phyloP scores from a whole-genome alignment of 805 yeast species.

The Hanseniaspora jakobsenii region DNA sequence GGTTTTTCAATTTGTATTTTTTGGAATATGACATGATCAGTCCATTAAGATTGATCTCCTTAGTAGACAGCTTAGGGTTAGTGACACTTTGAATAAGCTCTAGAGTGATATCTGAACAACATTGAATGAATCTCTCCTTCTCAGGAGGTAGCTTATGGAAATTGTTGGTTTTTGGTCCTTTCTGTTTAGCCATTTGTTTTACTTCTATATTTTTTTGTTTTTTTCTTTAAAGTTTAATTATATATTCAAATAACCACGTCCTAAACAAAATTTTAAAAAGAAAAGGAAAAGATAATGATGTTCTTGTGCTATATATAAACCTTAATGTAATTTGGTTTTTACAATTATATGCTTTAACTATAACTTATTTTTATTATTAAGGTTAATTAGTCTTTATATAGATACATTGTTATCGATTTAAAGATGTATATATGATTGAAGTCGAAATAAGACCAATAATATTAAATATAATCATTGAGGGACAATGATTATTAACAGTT shows the following conservation, averaged over 20 bases:
- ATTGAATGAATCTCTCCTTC: constrained; percentile 80
- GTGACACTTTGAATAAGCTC: constrained; percentile 72
- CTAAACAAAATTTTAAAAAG: too few species aligned
- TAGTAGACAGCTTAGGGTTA: constrained; percentile 35
- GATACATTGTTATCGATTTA: too few species aligned
- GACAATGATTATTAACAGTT: too few species aligned
- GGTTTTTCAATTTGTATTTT: constrained; percentile 79
- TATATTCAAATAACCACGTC: too few species aligned
- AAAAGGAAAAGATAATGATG: not conserved
- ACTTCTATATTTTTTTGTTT: not conserved
- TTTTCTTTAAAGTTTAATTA: not conserved
- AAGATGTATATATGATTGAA: too few species aligned
- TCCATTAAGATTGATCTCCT: constrained; percentile 82
- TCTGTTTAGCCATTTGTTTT: constrained; percentile 27
- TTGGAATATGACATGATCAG: constrained; percentile 74
- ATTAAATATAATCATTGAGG: too few species aligned
- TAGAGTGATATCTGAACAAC: constrained; percentile 83
- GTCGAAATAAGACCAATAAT: too few species aligned
- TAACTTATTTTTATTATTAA: too few species aligned
- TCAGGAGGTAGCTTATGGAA: constrained; percentile 70
- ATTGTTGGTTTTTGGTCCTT: constrained; percentile 34
- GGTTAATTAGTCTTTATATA: too few species aligned
- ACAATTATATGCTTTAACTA: too few species aligned
- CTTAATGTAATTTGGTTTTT: too few species aligned
- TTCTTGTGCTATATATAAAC: too few species aligned